Conservation (phyloP, 75 land plant species). For the Cunninghamia lanceolata region DNA sequence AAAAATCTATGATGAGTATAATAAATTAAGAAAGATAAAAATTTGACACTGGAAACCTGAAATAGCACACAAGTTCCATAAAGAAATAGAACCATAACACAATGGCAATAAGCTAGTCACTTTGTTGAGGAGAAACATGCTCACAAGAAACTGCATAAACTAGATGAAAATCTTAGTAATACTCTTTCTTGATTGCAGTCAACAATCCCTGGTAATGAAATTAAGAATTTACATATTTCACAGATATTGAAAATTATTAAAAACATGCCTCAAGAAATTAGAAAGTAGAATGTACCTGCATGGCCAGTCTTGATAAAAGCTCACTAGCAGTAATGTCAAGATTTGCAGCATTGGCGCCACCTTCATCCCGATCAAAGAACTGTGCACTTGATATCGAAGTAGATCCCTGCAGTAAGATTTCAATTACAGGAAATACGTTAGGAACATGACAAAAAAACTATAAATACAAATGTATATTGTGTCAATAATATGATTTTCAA, state of each 20-base stretch:
- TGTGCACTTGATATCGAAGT: constrained; percentile 54
- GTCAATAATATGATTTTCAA: not conserved
- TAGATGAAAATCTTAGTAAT: not conserved
- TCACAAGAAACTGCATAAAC: not conserved
- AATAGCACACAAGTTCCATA: not conserved
- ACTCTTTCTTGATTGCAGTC: not conserved
- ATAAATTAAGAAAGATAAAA: not conserved
- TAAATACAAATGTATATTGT: not conserved
- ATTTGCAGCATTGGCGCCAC: constrained; percentile 12
- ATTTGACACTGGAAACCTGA: not conserved
- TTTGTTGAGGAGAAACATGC: not conserved
- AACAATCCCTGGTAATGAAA: not conserved
- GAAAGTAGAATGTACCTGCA: constrained; percentile 31
- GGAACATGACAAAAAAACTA: not conserved
- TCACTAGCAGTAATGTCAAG: constrained; percentile 49
- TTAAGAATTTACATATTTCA: not conserved
- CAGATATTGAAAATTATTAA: not conserved
- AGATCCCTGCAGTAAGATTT: constrained; percentile 29
- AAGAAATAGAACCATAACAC: not conserved
- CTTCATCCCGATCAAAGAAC: constrained; percentile 54
- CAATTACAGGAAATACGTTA: not conserved
- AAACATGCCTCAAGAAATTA: not conserved
- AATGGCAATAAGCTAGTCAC: not conserved
- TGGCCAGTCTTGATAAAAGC: constrained; percentile 32
- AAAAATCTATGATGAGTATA: not conserved